Percentiles rank a stretch among this genome's conserved stretches.
Evolutionary conservation across 306 rosid genomes (phyloP).

Genomic region (Acacia confusa): DNA sequence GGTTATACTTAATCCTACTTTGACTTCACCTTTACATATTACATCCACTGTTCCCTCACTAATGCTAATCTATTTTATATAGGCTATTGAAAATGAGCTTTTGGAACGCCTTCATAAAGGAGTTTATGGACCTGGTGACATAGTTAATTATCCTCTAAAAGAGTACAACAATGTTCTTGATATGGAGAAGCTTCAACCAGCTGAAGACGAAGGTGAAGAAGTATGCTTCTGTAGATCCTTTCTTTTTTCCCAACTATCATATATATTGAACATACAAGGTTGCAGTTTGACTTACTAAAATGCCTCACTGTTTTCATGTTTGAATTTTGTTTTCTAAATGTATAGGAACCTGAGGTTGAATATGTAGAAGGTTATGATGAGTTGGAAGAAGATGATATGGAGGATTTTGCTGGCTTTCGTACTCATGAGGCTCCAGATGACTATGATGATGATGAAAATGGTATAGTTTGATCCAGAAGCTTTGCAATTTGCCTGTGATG

Average conservation of each 20-base stretch:
- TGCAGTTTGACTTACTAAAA: neutral
- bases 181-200: slow-evolving; percentile 39
- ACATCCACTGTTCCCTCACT: slow-evolving; percentile 29
- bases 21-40: slow-evolving; percentile 6
- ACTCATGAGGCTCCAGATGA: slow-evolving; percentile 26
- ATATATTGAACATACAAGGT: slow-evolving; percentile 13
- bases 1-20: slow-evolving; percentile 46
- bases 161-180: slow-evolving; percentile 55
- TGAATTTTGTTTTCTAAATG: slow-evolving; percentile 27
- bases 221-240: slow-evolving; percentile 34
- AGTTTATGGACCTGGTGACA: slow-evolving; percentile 52
- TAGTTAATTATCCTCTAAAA: slow-evolving; percentile 57
- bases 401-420: slow-evolving; percentile 65
- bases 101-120: slow-evolving; percentile 70
- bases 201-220: slow-evolving; percentile 64
- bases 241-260: neutral
- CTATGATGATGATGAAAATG: slow-evolving; percentile 46
- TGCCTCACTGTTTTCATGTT: neutral
- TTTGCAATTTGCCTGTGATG: slow-evolving; percentile 15
- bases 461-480: slow-evolving; percentile 34
- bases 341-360: slow-evolving; percentile 69
- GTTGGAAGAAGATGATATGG: slow-evolving; percentile 83
- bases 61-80: slow-evolving; percentile 31
- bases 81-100: slow-evolving; percentile 78
- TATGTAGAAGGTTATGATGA: slow-evolving; percentile 78